A percentile compares a stretch with the other conserved stretches of the same genome.
These are phyloP conservation scores for Aspergillus sp. DNA, from an alignment of 2,329 filamentous ascomycete genomes.

Conservation along the genomic window DNA sequence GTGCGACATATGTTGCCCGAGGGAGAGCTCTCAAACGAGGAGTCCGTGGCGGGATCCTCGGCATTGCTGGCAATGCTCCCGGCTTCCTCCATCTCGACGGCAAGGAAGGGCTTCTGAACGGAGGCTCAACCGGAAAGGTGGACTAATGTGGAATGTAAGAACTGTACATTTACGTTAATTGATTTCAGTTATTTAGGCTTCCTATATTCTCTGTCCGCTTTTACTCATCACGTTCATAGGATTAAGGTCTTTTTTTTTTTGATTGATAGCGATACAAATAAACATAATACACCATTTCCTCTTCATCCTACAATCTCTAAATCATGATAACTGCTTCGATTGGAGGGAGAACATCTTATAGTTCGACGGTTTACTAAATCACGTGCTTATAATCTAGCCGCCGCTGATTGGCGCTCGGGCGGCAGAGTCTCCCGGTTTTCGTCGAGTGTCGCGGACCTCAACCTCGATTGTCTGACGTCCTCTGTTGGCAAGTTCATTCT, in stretches of 20 bases:
- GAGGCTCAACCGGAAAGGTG: constrained; percentile 50
- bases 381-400: constrained; percentile 26
- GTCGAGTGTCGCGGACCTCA: constrained; percentile 28
- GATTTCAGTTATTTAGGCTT: constrained; percentile 30
- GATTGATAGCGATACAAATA: constrained; percentile 3
- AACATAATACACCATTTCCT: not conserved
- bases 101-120: constrained; percentile 52
- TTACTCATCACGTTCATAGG: constrained; percentile 15
- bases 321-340: constrained; percentile 13
- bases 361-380: constrained; percentile 22
- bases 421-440: constrained; percentile 41
- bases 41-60: constrained; percentile 41
- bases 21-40: constrained; percentile 36
- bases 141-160: constrained; percentile 41
- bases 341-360: constrained; percentile 18
- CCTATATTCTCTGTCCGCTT: constrained; percentile 9
- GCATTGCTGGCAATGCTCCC: constrained; percentile 36
- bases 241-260: constrained; percentile 7
- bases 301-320: not conserved
- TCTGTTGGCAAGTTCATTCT: constrained; percentile 31
- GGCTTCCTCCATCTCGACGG: constrained; percentile 55
- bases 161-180: constrained; percentile 39
- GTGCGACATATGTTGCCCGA: constrained; percentile 40
- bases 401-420: constrained; percentile 33
- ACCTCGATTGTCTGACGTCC: constrained; percentile 22